Conservation (phyloP, 768 basidiomycete species). For the Trametes punicea region DNA sequence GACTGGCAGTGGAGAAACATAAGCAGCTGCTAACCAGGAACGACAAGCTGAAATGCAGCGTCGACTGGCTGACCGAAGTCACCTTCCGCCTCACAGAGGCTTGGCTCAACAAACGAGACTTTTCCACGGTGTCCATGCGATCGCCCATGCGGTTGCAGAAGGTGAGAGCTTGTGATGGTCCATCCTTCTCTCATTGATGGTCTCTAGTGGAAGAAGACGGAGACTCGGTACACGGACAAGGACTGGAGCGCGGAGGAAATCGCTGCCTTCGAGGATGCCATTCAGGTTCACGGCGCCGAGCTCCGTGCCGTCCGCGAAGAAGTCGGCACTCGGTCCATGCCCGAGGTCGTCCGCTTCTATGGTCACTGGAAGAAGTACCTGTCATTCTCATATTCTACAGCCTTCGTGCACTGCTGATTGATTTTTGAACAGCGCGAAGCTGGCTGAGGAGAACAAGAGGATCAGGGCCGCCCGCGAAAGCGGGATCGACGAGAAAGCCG, state of each 20-base stretch:
- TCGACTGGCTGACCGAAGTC: slow-evolving; percentile 84
- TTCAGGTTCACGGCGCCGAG: slow-evolving; percentile 71
- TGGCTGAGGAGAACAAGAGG: slow-evolving; percentile 64
- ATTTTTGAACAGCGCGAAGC: slow-evolving; percentile 45
- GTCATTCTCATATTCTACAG: not conserved
- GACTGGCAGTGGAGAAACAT: slow-evolving; percentile 58
- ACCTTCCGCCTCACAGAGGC: slow-evolving; percentile 71
- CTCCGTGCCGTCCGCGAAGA: slow-evolving; percentile 76
- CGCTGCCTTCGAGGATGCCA: slow-evolving; percentile 73
- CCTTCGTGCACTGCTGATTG: slow-evolving; percentile 6
- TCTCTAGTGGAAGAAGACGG: slow-evolving; percentile 68
- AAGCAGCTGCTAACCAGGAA: slow-evolving; percentile 55
- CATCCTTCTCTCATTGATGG: slow-evolving; percentile 1
- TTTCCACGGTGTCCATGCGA: slow-evolving; percentile 64
- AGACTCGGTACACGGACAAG: slow-evolving; percentile 63
- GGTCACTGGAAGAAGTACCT: slow-evolving; percentile 84
- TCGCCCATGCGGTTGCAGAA: slow-evolving; percentile 55
- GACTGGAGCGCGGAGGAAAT: slow-evolving; percentile 70
- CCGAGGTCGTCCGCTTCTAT: slow-evolving; percentile 81
- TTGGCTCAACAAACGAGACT: slow-evolving; percentile 50
- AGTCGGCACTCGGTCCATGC: slow-evolving; percentile 61
- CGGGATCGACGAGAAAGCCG: slow-evolving; percentile 22
- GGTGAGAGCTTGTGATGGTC: slow-evolving; percentile 38
- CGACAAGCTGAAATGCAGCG: slow-evolving; percentile 48
- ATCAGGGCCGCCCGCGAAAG: slow-evolving; percentile 39